These are phyloP conservation scores for Adansonia gregorii DNA, from an alignment of 441 rosid species.

Conservation along the genomic window DNA sequence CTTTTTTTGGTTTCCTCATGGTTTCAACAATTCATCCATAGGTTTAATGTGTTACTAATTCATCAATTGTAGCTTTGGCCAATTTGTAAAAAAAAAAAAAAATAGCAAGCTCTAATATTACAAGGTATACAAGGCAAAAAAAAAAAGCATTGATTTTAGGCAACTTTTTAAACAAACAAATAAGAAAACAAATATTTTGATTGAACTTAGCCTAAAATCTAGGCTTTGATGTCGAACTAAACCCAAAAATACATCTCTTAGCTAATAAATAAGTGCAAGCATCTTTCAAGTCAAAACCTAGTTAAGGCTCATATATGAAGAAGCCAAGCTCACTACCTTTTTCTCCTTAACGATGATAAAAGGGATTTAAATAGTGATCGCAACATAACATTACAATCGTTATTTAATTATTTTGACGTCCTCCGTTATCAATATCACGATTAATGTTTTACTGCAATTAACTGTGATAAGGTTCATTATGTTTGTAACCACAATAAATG, in stretches of 20 bases:
- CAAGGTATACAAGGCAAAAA: conserved; percentile 1
- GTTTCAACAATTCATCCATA: neutral
- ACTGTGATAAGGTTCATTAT: too few species aligned
- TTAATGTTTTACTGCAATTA: too few species aligned
- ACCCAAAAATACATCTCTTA: neutral
- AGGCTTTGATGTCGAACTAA: neutral
- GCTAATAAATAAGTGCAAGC: neutral
- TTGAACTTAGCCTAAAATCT: neutral
- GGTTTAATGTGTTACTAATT: neutral
- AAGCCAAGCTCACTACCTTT: conserved; percentile 89
- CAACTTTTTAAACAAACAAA: too few species aligned
- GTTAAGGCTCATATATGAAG: conserved; percentile 45
- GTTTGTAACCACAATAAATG: too few species aligned
- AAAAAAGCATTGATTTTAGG: neutral
- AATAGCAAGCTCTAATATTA: too few species aligned
- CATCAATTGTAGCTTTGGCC: neutral
- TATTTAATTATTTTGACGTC: too few species aligned
- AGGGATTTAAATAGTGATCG: too few species aligned
- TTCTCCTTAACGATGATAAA: conserved; percentile 47
- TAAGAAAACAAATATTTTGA: too few species aligned
- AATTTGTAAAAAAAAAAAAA: too few species aligned
- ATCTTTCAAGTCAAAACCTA: neutral
- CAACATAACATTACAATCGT: too few species aligned
- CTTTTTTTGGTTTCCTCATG: neutral
- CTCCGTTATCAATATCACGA: too few species aligned